phyloP scores from a whole-genome alignment of 768 basidiomycete genomes.

The Leccinum disarticulatum region DNA sequence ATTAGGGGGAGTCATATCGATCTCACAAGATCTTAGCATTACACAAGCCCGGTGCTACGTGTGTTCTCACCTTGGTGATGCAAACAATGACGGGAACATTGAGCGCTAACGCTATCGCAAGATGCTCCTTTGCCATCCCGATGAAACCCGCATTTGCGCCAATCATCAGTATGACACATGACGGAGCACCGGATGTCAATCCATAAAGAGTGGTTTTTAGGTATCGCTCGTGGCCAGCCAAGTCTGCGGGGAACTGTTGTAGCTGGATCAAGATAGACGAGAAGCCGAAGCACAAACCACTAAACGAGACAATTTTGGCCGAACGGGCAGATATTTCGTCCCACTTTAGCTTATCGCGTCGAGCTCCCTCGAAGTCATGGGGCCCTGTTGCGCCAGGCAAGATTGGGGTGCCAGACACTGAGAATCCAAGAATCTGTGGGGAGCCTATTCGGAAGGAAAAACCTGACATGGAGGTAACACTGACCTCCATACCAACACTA shows the following conservation, averaged over 20 bases:
- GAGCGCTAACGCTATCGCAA: conserved; percentile 91
- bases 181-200: conserved; percentile 90
- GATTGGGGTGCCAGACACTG: conserved; percentile 72
- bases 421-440: conserved; percentile 83
- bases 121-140: conserved; percentile 94
- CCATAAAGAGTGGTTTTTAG: conserved; percentile 94
- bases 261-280: background rate
- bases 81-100: conserved; percentile 92
- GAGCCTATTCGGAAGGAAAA: background rate
- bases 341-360: conserved; percentile 91
- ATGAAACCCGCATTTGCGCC: conserved; percentile 93
- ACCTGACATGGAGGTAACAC: conserved; percentile 15
- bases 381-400: conserved; percentile 62
- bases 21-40: conserved; percentile 37
- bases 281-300: conserved; percentile 46
- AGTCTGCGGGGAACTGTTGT: conserved; percentile 48
- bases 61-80: conserved; percentile 76
- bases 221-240: conserved; percentile 95
- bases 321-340: conserved; percentile 89
- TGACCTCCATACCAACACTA: conserved; percentile 95
- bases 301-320: conserved; percentile 93
- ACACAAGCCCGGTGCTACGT: background rate
- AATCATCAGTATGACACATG: conserved; percentile 89
- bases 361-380: conserved; percentile 59
- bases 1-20: conserved; percentile 96